Percentiles rank a stretch among this genome's conserved stretches.
These are phyloP conservation scores for Dioscorea zingiberensis DNA, from an alignment of 106 monocot species.

Conservation along the genomic window DNA sequence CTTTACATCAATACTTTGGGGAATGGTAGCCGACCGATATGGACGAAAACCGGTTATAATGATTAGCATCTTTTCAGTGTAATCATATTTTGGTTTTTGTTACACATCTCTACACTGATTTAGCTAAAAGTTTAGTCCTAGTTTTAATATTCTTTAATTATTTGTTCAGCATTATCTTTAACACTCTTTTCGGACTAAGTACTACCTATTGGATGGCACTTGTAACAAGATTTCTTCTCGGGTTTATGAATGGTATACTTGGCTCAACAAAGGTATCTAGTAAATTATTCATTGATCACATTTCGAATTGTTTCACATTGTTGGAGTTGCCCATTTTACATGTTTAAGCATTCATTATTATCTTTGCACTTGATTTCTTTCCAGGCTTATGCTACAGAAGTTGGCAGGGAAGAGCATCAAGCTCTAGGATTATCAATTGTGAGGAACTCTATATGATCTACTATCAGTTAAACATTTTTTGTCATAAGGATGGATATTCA, in stretches of 20 bases:
- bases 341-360: not conserved
- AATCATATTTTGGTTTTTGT: not conserved
- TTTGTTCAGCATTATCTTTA: slow-evolving; percentile 49
- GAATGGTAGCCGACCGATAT: slow-evolving; percentile 42
- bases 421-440: slow-evolving; percentile 69
- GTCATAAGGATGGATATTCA: not conserved
- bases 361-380: not conserved
- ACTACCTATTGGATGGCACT: slow-evolving; percentile 75
- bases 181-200: slow-evolving; percentile 75
- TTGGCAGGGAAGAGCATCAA: slow-evolving; percentile 66
- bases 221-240: slow-evolving; percentile 59
- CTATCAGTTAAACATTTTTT: not conserved
- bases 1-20: slow-evolving; percentile 46
- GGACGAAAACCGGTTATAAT: slow-evolving; percentile 55
- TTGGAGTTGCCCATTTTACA: too few relatives aligned
- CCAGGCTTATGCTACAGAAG: slow-evolving; percentile 76
- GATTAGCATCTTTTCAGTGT: slow-evolving; percentile 33
- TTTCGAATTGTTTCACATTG: too few relatives aligned
- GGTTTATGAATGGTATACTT: slow-evolving; percentile 57
- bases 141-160: too few relatives aligned
- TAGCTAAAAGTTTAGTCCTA: too few relatives aligned
- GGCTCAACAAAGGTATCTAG: slow-evolving; percentile 70
- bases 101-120: too few relatives aligned
- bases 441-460: slow-evolving; percentile 3
- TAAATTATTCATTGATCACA: too few relatives aligned